phyloP scores from a whole-genome alignment of 78 protist species.

The Isochrysis galbana region DNA sequence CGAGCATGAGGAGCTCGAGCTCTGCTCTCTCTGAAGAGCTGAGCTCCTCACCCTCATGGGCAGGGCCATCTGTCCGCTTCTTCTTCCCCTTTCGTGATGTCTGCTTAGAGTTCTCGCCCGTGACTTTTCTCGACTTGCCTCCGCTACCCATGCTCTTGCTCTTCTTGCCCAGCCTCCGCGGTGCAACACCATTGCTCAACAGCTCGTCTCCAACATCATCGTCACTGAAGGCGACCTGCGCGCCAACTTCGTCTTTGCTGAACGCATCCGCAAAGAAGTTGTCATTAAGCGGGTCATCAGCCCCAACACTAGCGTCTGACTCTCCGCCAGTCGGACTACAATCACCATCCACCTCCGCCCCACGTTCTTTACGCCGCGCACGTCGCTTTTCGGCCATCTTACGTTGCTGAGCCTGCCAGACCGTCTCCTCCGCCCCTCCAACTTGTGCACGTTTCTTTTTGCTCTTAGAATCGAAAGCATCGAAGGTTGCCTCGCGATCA shows the following conservation, averaged over 20 bases:
- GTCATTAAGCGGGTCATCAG: no score
- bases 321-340: no score
- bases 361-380: background rate
- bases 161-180: no score
- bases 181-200: no score
- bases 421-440: background rate
- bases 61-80: background rate
- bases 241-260: background rate
- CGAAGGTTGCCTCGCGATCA: background rate
- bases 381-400: background rate
- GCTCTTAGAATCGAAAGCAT: background rate
- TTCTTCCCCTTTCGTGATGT: background rate
- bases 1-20: slow-evolving; percentile 65
- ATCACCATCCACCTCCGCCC: background rate
- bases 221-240: background rate
- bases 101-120: no score
- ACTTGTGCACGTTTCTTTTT: background rate
- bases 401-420: background rate
- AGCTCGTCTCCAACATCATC: background rate
- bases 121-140: no score
- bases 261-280: background rate
- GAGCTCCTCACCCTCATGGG: background rate
- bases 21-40: slow-evolving; percentile 31
- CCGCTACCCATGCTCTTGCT: no score
- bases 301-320: no score